Conservation (phyloP, 2,329 filamentous ascomycete genomes). For the Penicillium sp. region DNA sequence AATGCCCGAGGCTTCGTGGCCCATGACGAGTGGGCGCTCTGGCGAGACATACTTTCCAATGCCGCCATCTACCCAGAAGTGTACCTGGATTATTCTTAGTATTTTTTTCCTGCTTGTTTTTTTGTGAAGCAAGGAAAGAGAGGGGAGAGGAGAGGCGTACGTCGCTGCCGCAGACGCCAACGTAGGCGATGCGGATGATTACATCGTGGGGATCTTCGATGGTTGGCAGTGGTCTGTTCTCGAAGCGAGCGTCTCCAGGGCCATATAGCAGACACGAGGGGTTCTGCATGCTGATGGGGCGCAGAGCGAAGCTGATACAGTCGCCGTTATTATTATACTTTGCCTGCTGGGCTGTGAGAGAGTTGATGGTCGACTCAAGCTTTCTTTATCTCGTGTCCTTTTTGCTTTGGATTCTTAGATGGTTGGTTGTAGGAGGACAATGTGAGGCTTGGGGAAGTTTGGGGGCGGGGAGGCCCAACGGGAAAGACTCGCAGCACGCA, state of each 20-base stretch:
- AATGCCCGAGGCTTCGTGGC: conserved; percentile 42
- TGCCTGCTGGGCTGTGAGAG: not conserved
- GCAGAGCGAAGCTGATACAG: not conserved
- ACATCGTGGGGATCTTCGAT: conserved; percentile 45
- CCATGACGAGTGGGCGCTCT: conserved; percentile 34
- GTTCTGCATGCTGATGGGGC: conserved; percentile 33
- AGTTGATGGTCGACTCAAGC: too few species aligned
- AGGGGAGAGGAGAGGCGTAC: conserved; percentile 19
- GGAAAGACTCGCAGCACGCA: not conserved
- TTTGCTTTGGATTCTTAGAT: too few species aligned
- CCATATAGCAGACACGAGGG: conserved; percentile 49
- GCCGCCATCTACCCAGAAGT: conserved; percentile 47
- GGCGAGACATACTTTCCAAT: conserved; percentile 36
- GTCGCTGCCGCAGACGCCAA: conserved; percentile 51
- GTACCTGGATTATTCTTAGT: conserved; percentile 30
- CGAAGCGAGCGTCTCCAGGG: conserved; percentile 40
- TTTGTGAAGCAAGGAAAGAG: not conserved
- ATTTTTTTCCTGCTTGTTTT: not conserved
- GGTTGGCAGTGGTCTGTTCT: conserved; percentile 43
- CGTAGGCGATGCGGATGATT: conserved; percentile 49
- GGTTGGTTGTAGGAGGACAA: too few species aligned
- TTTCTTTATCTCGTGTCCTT: too few species aligned
- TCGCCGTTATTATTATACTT: not conserved
- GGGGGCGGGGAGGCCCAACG: not conserved
- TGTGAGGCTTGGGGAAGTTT: not conserved